Evolutionary conservation across 2,329 filamentous ascomycete genomes (phyloP).

Genomic region (Trichoderma simmonsii): DNA sequence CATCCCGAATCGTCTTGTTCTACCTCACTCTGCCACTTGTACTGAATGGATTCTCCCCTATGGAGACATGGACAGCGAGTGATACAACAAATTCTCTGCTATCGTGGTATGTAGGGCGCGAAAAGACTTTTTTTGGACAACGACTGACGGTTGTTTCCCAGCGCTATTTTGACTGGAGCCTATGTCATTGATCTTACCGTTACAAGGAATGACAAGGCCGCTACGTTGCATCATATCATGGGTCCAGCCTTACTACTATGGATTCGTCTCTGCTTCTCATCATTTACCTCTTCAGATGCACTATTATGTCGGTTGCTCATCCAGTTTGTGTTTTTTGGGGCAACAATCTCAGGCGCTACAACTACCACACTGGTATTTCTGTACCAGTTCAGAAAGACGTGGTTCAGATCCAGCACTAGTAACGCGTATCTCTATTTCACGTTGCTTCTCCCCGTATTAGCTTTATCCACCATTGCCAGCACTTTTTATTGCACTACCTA

Average conservation of each 20-base stretch:
- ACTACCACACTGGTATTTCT: neutral
- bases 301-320: neutral
- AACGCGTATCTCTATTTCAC: conserved; percentile 1
- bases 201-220: neutral
- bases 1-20: neutral
- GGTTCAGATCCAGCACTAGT: neutral
- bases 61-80: neutral
- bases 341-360: neutral
- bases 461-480: neutral
- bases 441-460: neutral
- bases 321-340: neutral
- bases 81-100: neutral
- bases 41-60: neutral
- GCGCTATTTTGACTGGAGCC: neutral
- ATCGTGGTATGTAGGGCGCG: neutral
- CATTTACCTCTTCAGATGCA: neutral
- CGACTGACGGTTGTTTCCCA: neutral
- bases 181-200: conserved; percentile 6
- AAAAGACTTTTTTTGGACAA: too few relatives aligned
- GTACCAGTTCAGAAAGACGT: neutral
- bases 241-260: neutral
- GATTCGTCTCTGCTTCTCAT: neutral
- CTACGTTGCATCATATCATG: conserved; percentile 1
- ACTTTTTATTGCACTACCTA: conserved; percentile 9
- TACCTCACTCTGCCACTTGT: neutral